Conservation (phyloP, 257 asterid genomes). For the Solanum pinnatisectum region DNA sequence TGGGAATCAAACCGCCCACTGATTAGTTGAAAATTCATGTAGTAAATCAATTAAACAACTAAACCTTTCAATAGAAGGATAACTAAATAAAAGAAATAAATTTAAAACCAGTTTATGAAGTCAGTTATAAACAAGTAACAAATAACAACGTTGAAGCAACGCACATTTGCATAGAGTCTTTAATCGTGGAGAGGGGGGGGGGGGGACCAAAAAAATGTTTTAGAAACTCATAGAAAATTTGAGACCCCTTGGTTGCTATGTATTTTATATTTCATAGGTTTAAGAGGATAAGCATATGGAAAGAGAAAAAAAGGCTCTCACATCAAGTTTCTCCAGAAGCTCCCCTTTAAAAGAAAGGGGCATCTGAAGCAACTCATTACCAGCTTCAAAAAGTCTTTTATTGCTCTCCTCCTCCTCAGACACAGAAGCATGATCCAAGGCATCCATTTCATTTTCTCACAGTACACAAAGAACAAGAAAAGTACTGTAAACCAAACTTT, state of each 20-base stretch:
- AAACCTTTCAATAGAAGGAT: neutral
- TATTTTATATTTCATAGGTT: neutral
- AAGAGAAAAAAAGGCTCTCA: neutral
- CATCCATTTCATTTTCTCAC: neutral
- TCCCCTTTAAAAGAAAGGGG: neutral
- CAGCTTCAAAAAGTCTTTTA: neutral
- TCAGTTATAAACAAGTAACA: neutral
- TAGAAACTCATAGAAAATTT: neutral
- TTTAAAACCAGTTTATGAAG: neutral
- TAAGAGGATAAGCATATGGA: neutral
- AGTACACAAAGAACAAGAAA: neutral
- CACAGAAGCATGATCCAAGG: neutral
- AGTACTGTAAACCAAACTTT: neutral
- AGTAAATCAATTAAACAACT: neutral
- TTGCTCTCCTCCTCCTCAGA: neutral
- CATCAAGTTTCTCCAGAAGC: slow-evolving; percentile 8
- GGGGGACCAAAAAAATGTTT: neutral
- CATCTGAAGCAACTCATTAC: neutral
- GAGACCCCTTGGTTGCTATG: neutral
- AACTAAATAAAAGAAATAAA: neutral
- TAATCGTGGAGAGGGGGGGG: neutral
- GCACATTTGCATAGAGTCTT: neutral
- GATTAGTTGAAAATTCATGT: neutral
- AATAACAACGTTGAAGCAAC: neutral
- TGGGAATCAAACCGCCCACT: neutral